phyloP scores from a whole-genome alignment of 2,329 filamentous ascomycete genomes.

The Beauveria rudraprayagi region DNA sequence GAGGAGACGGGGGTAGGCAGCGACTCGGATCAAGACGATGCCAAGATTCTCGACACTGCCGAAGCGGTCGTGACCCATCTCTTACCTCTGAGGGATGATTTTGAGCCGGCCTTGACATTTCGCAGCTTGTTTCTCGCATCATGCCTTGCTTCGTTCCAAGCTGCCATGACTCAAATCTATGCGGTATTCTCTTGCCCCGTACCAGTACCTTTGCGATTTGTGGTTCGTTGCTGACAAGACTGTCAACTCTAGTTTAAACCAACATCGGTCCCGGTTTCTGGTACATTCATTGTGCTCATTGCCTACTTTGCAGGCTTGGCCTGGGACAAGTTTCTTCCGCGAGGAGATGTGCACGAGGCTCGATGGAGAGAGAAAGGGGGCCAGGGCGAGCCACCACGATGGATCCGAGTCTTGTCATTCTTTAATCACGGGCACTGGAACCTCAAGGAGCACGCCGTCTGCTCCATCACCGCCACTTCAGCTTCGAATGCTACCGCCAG shows the following conservation, averaged over 20 bases:
- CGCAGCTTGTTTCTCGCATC: slow-evolving; percentile 44
- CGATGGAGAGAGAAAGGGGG: slow-evolving; percentile 36
- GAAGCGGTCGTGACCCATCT: slow-evolving; percentile 41
- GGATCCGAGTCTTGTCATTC: slow-evolving; percentile 33
- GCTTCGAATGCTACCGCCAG: slow-evolving; percentile 40
- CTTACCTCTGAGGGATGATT: slow-evolving; percentile 44
- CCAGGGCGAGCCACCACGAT: slow-evolving; percentile 32
- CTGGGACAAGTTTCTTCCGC: slow-evolving; percentile 39
- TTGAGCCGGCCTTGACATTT: slow-evolving; percentile 43
- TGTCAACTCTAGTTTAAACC: slow-evolving; percentile 39
- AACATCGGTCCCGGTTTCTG: slow-evolving; percentile 37
- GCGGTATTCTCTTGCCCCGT: slow-evolving; percentile 24
- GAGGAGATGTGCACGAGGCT: slow-evolving; percentile 41
- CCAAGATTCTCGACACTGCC: slow-evolving; percentile 40
- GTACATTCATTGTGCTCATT: slow-evolving; percentile 50
- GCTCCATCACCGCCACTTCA: slow-evolving; percentile 44
- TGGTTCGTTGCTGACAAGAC: not conserved
- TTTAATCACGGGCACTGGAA: slow-evolving; percentile 44
- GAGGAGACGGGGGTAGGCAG: not conserved
- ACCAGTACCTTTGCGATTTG: not conserved
- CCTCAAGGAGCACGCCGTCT: slow-evolving; percentile 49
- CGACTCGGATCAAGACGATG: slow-evolving; percentile 20
- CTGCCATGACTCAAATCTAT: slow-evolving; percentile 49
- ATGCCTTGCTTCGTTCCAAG: slow-evolving; percentile 42
- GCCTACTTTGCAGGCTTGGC: slow-evolving; percentile 46